These are phyloP conservation scores for Croton setiger DNA, from an alignment of 441 rosid genomes.

Conservation along the genomic window DNA sequence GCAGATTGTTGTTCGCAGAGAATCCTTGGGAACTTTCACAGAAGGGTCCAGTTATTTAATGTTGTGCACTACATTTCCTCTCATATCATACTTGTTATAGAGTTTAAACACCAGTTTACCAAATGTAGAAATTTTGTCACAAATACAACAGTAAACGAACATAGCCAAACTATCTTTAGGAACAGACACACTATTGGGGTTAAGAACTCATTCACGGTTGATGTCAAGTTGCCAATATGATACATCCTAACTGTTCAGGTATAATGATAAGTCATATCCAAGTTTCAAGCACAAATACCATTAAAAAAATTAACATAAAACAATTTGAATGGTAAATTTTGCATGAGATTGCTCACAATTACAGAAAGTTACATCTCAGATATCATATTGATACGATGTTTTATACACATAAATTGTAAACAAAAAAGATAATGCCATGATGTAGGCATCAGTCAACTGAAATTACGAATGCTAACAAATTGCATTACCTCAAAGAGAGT, in stretches of 20 bases:
- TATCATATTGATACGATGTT: background rate
- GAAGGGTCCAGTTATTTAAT: background rate
- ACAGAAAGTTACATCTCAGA: background rate
- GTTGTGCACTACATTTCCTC: background rate
- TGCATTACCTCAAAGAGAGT: constrained; percentile 83
- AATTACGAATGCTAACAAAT: background rate
- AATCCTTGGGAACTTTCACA: background rate
- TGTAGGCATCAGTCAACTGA: background rate
- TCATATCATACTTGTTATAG: background rate
- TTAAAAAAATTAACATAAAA: background rate
- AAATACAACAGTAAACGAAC: background rate
- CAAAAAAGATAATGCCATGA: background rate
- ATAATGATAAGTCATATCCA: background rate
- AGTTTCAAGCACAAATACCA: background rate
- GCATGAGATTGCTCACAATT: background rate
- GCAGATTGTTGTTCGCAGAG: background rate
- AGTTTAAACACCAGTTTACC: background rate
- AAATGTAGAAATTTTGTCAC: background rate
- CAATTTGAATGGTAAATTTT: background rate
- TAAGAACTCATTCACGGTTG: background rate
- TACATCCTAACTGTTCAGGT: background rate
- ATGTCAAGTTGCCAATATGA: background rate
- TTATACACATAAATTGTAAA: background rate
- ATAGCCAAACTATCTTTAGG: background rate
- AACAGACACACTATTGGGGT: background rate